A percentile compares a stretch with the other conserved stretches of the same genome.
Conservation (phyloP, 1,139 yeast genomes). For the Blastobotrys apis region DNA sequence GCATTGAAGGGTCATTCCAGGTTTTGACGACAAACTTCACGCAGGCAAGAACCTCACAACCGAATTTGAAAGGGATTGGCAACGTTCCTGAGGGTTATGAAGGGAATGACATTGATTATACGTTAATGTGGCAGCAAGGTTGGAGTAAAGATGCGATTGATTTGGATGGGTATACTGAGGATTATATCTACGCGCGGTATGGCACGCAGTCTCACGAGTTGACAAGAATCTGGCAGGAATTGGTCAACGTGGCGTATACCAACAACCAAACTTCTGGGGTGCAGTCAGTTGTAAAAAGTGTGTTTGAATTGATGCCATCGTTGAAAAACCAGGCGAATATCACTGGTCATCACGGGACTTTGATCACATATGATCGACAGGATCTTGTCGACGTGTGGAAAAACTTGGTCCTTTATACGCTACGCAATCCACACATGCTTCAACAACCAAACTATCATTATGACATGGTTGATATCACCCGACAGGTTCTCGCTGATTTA, state of each 20-base stretch:
- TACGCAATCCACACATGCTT: slow-evolving; percentile 8
- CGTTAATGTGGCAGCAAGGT: slow-evolving; percentile 17
- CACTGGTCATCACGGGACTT: slow-evolving; percentile 16
- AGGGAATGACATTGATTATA: slow-evolving; percentile 20
- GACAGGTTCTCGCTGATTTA: slow-evolving; percentile 17
- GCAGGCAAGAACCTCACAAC: slow-evolving; percentile 11
- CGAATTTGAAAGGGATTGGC: slow-evolving; percentile 18
- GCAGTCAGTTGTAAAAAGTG: slow-evolving; percentile 12
- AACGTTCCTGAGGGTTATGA: slow-evolving; percentile 20
- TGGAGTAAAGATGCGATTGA: slow-evolving; percentile 15
- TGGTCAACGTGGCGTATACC: slow-evolving; percentile 2
- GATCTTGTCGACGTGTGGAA: neutral
- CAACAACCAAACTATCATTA: slow-evolving; percentile 16
- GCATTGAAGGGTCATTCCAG: slow-evolving; percentile 19
- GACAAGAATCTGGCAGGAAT: slow-evolving; percentile 10
- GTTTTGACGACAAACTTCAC: slow-evolving; percentile 17
- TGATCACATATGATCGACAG: slow-evolving; percentile 14
- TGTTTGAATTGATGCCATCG: slow-evolving; percentile 15
- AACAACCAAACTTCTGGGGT: slow-evolving; percentile 14
- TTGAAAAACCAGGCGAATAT: slow-evolving; percentile 9
- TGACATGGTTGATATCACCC: slow-evolving; percentile 19
- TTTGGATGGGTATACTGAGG: slow-evolving; percentile 10
- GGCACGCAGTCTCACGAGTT: slow-evolving; percentile 13
- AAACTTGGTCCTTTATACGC: neutral
- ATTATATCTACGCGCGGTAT: slow-evolving; percentile 15